phyloP scores from a whole-genome alignment of 2,329 filamentous ascomycete species.

The Monosporascus sp. region DNA sequence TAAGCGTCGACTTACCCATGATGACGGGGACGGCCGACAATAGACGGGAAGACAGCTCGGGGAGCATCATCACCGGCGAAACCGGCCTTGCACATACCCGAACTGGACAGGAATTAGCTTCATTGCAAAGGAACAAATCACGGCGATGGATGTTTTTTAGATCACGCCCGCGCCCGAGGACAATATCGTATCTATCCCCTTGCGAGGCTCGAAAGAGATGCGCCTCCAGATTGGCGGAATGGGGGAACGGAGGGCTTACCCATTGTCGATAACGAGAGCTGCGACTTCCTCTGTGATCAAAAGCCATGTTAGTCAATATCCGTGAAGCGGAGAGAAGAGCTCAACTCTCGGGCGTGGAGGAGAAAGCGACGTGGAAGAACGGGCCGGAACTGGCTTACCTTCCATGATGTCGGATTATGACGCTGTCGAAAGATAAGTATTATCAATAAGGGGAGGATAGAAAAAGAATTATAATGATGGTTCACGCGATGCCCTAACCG shows the following conservation, averaged over 20 bases:
- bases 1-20: slow-evolving; percentile 75
- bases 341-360: slow-evolving; percentile 6
- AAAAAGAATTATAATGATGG: slow-evolving; percentile 1
- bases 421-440: slow-evolving; percentile 26
- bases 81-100: slow-evolving; percentile 99
- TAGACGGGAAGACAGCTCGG: slow-evolving; percentile 99
- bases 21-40: slow-evolving; percentile 98
- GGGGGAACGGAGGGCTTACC: slow-evolving; percentile 64
- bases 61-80: slow-evolving; percentile 99
- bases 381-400: slow-evolving; percentile 48
- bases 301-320: slow-evolving; percentile 37
- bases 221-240: slow-evolving; percentile 8
- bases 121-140: slow-evolving; percentile 1
- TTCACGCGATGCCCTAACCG: not conserved
- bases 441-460: slow-evolving; percentile 7
- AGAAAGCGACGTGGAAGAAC: slow-evolving; percentile 11
- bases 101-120: slow-evolving; percentile 54
- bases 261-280: slow-evolving; percentile 99
- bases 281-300: slow-evolving; percentile 89
- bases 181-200: not conserved
- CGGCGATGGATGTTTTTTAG: slow-evolving; percentile 1
- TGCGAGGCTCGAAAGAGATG: not conserved
- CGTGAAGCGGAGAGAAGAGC: slow-evolving; percentile 3
- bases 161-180: not conserved
- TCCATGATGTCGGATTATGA: slow-evolving; percentile 53